Evolutionary conservation across 805 yeast species (phyloP).

Genomic region (Monosporozyma yasuniensis): DNA sequence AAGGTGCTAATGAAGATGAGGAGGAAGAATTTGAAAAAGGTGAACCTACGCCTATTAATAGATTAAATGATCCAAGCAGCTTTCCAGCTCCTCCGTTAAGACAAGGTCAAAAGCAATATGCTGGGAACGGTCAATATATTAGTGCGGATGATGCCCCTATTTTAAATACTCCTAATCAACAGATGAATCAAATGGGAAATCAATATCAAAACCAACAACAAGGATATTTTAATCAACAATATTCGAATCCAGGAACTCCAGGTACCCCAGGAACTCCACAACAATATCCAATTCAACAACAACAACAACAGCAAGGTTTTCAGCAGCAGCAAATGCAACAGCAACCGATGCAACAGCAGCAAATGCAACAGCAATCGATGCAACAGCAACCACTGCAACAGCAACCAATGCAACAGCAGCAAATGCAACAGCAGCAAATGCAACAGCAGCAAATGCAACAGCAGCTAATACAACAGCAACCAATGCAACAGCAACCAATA

Average conservation of each 20-base stretch:
- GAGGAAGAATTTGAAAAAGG: constrained; percentile 7
- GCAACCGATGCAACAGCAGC: constrained; percentile 7
- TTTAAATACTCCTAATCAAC: constrained; percentile 4
- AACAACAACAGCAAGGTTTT: neutral
- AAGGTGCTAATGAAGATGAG: constrained; percentile 5
- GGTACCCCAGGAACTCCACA: neutral
- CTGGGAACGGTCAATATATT: constrained; percentile 13
- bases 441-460: constrained; percentile 7
- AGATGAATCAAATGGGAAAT: neutral
- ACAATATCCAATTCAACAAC: constrained; percentile 6
- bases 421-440: constrained; percentile 6
- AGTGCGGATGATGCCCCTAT: constrained; percentile 2
- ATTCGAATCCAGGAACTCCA: neutral
- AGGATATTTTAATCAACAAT: neutral
- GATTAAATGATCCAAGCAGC: constrained; percentile 10
- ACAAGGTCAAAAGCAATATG: constrained; percentile 32
- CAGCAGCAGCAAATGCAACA: constrained; percentile 4
- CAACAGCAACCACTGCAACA: neutral
- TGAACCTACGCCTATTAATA: constrained; percentile 7
- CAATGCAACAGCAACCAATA: constrained; percentile 1
- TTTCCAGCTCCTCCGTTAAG: constrained; percentile 35
- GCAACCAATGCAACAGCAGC: constrained; percentile 6
- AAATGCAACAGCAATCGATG: constrained; percentile 5
- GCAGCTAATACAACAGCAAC: constrained; percentile 1
- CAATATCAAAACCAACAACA: constrained; percentile 2